Evolutionary conservation across 768 basidiomycete species (phyloP), one percentile per base, ranked within the genome.

Genomic region (Tylopilus sp.): DNA sequence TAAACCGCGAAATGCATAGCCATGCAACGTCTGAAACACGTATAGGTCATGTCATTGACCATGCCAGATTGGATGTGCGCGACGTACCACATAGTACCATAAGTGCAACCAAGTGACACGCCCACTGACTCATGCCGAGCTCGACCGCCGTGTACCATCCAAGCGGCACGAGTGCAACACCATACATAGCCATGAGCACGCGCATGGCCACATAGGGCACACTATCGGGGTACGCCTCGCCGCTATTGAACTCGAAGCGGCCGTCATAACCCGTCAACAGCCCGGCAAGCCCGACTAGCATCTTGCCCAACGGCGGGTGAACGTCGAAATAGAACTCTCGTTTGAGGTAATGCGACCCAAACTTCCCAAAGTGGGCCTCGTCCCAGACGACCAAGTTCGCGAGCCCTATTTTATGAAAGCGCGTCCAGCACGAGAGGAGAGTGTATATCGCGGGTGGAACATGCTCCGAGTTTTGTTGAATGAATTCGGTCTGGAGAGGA

Each of bases 311-410:
- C 0, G 97, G 97, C 6, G 97, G 97, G 64, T 99, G 97, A 25
- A 98, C 97, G 65, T 99, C 97, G 69, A 98, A 98, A 78, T 98
- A 98, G 74, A 98, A 98, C 70, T 97, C 93, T 65, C 94, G 89
- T 72, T 98, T 97, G 72, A 99, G 85, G 72, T 99, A 98, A 72
- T 98, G 88, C 46, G 92, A 92, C 46, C 92, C 97, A 72, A 99
- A 98, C 74, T 99, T 98, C 61, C 97, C 97, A 72, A 98, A 99
- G 72, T 99, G 97, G 34, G 97, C 96, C 77, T 99, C 97, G 71
- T 99, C 97, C 97, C 96, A 98, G 54, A 98, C 85, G 71, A 99
- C 96, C 58, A 81, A 67, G 64, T 87, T 81, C 30, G 90, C 80
- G 51, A 84, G 82, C 13, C 97, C 96, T 43, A 99, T 99, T 62